Base-by-base conservation (phyloP, 1,139 yeast genomes). In the Yamadazyma blattariae region DNA sequence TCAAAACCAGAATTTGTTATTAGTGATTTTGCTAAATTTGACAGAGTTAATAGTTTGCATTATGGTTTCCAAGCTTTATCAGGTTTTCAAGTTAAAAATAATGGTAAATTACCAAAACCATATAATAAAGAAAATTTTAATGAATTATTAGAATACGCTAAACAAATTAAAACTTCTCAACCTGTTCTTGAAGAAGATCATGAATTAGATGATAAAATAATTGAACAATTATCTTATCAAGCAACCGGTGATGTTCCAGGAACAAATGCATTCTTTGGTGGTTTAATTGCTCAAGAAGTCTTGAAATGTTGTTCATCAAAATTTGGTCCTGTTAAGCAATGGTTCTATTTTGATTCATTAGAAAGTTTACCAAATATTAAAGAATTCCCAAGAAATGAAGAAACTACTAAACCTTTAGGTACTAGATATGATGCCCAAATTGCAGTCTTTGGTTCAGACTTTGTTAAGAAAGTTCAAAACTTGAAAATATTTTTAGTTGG, bases 231-330 rank as follows among this genome's bases (percentile, higher is more conserved):
- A 43, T 66, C 96, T 0, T 85, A 71, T 59, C 96, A 92, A 59
- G 84, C 97, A 2, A 73, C 81, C 34, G 98, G 98, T 61, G 97
- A 92, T 52, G 63, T 90, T 35, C 96, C 97, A 17, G 96, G 94
- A 25, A 64, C 88, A 57, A 82, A 80, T 43, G 97, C 97, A 5
- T 83, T 90, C 47, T 79, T 78, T 54, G 99, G 99, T 57, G 98
- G 98, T 25, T 68, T 92, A 38, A 83, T 88, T 35, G 99, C 98
- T 3, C 99, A 92, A 63, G 98, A 92, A 65, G 97, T 87, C 19
- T 74, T 92, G 56, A 92, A 92, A 65, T 95, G 95, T 33, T 84
- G 92, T 50, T 85, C 97, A 7, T 95, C 97, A 33, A 92, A 92
- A 65, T 92, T 90, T 53, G 77, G 81, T 10, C 98, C 99, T 11